Conservation (phyloP, 2,329 filamentous ascomycete genomes). For the Fusarium sp. region DNA sequence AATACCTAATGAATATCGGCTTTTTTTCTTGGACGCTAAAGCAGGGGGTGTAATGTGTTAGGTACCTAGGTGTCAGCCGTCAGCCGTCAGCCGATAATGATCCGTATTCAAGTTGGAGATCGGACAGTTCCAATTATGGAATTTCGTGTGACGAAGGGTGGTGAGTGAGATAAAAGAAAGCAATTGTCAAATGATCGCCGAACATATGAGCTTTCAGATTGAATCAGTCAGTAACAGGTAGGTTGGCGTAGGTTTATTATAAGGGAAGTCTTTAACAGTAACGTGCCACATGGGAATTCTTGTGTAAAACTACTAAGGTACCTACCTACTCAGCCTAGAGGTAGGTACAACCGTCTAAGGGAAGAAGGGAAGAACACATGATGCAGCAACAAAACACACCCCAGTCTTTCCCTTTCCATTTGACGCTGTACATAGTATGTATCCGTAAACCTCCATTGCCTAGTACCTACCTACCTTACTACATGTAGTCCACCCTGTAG, state of each 20-base stretch:
- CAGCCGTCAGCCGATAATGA: slow-evolving; percentile 35
- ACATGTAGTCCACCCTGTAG: too few species aligned
- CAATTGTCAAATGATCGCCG: neutral
- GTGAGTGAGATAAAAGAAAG: neutral
- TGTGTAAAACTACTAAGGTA: too few species aligned
- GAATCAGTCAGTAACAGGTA: neutral
- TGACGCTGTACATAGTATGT: too few species aligned
- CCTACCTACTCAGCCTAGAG: too few species aligned
- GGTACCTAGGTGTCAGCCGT: slow-evolving; percentile 5
- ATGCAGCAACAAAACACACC: too few species aligned
- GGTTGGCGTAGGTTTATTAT: neutral
- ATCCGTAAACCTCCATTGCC: too few species aligned
- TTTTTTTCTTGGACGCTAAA: slow-evolving; percentile 20
- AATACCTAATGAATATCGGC: slow-evolving; percentile 2
- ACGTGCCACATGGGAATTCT: neutral
- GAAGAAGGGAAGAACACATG: neutral
- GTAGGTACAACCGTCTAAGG: neutral
- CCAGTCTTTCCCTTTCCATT: too few species aligned
- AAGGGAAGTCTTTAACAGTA: neutral
- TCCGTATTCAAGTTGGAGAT: slow-evolving; percentile 7
- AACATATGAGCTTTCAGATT: neutral
- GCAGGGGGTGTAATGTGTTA: slow-evolving; percentile 22
- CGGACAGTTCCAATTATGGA: neutral
- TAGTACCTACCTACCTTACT: too few species aligned
- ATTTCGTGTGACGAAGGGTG: neutral